Evolutionary conservation across 2,329 filamentous ascomycete species (phyloP), one percentile per base, ranked within the genome.

Genomic region (Xylariaceae sp.): DNA sequence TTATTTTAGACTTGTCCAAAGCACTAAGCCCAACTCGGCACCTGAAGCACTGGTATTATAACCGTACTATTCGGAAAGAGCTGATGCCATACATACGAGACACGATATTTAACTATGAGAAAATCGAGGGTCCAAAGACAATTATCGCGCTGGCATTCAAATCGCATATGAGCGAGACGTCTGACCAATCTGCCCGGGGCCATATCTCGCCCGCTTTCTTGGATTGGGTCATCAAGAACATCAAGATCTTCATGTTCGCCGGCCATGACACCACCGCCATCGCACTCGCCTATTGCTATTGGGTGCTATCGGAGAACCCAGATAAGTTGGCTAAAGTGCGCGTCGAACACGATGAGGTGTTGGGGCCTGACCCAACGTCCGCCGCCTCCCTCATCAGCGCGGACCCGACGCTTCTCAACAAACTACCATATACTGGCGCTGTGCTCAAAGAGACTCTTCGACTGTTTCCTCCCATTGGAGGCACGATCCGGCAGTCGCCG

Each of bases 211-310:
- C n/a, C n/a, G n/a, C n/a, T n/a, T n/a, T n/a, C n/a, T n/a, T n/a
- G n/a, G n/a, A n/a, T n/a, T n/a, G n/a, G n/a, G n/a, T n/a, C n/a
- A n/a, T n/a, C n/a, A n/a, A n/a, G n/a, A n/a, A n/a, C n/a, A n/a
- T n/a, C n/a, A n/a, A n/a, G n/a, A 37, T 51, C 31, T 57, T 59
- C 37, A 42, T 81, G 4, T 76, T 77, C 13, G 81, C 80, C 1
- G 81, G 81, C 2, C 79, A 81, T 51, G 81, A 85, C 48, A 83
- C 81, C 0, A 80, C 76, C n/a, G 74, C 71, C 19, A 78, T 80
- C 34, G 78, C 72, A 7, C 58, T 78, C 2, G 64, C 66, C 18
- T 79, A 74, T 55, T 59, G 68, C 7, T 64, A 71, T 28, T 67
- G 71, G 50, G 63, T 76, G 45, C 63, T 62, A 6, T 50, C 48